Base-by-base conservation (phyloP, 2,329 filamentous ascomycete species). In the Aspergillus sp. region DNA sequence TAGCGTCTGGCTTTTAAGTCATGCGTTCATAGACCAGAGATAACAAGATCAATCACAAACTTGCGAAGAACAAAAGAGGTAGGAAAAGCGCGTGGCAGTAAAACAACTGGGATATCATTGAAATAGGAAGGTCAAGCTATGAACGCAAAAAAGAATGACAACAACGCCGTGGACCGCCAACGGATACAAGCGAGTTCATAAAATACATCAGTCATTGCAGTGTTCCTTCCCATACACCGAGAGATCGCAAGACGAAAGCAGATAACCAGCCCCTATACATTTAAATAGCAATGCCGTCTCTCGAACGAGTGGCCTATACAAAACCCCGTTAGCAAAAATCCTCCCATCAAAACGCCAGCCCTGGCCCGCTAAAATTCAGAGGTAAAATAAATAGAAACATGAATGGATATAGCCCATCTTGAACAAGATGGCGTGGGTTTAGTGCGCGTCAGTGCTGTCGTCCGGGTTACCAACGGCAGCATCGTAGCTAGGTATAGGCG, bases 401-500 rank as follows among this genome's bases (percentile, higher is more conserved):
- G 35, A 51, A 41, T 48, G 45, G 51, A 37, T 17, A 54, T 41
- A 35, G 55, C 55, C 48, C 14, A 31, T 31, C 17, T 43, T 11
- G 40, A 19, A n/a, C 40, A 23, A 27, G 12, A 25, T 15, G 21
- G 11, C 23, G 11, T 27, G 23, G 40, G 19, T 7, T 60, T 27
- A 56, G 19, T 45, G 40, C 27, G 53, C 12, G 33, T 41, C 35
- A 5, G 31, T 8, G 35, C 45, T 41, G 47, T 47, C 47, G 12
- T 58, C 56, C n/a, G 59, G 60, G 56, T 77, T 73, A 49, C 75
- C 75, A 56, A 92, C 81, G 2, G 90, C 91, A 59, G 90, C 90
- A 71, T 87, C 90, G 70, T 96, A 96, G 67, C 86, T 93, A 2
- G 91, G 91, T 62, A 95, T 92, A 0, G 91, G 90, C 23, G 90